Evolutionary conservation across 441 rosid genomes (phyloP), one percentile per base, ranked within the genome.

Genomic region (Arabidopsis hybrid): DNA sequence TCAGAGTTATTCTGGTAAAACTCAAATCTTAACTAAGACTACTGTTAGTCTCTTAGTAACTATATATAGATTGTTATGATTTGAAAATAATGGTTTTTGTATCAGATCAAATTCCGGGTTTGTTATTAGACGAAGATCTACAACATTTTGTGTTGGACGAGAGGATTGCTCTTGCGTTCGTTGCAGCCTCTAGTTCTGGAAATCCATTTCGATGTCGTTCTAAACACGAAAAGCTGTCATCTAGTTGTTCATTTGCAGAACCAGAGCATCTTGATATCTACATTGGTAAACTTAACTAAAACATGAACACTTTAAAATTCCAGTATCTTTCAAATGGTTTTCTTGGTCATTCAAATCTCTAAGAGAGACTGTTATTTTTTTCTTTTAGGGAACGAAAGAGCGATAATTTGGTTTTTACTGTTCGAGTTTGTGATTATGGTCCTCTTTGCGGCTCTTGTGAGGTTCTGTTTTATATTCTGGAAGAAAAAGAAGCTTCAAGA

Each of bases 381-480:
- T 21, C 21, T 57, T 79, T 38, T 80, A 92, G 99, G 93, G 31
- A 81, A 84, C n/a, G 87, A 81, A 73, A 84, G 82, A 80, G 70
- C 67, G 45, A 79, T 85, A 46, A 26, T 89, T 52, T 32, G 87
- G 83, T 91, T 92, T 79, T 78, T 91, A 73, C 72, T 89, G 51
- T 85, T 92, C 1, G 95, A 91, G 82, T 84, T 95, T 51, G 77
- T 79, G 2, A 17, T 87, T 43, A 73, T 95, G 78, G 53, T 95
- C 42, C 68, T 80, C 67, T 81, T 92, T 46, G 90, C 85, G 12
- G 85, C 74, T 47, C 82, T 86, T 4, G 89, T 92, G 62, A 80
- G 91, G 67, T 91, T 91, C 77, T 92, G 98, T 74, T 88, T 88
- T 61, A 57, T 84, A 60, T 95, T 92, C 72, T 91, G 98, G 99